Percentiles rank a stretch among this genome's conserved stretches.
These are phyloP conservation scores for Paramyrothecium sp. DNA, from an alignment of 2,329 filamentous ascomycete genomes.

Conservation along the genomic window DNA sequence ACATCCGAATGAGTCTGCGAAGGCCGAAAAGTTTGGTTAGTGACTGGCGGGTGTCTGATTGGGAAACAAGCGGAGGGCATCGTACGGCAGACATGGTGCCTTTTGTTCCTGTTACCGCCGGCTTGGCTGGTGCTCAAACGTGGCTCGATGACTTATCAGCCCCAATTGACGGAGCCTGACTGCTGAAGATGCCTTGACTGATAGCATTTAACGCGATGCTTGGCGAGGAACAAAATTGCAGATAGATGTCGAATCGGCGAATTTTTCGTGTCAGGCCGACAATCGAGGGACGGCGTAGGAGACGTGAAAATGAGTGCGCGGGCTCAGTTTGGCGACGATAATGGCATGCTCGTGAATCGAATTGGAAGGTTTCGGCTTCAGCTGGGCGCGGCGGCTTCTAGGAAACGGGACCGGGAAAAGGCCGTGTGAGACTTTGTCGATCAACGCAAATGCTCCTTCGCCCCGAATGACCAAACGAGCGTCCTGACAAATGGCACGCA, in stretches of 20 bases:
- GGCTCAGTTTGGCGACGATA: neutral
- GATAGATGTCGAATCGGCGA: too few relatives aligned
- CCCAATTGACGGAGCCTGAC: conserved; percentile 13
- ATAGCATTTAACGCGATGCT: conserved; percentile 15
- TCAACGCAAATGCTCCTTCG: too few relatives aligned
- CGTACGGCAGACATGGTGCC: conserved; percentile 29
- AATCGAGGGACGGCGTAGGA: too few relatives aligned
- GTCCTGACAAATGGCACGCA: too few relatives aligned
- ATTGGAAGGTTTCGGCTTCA: neutral
- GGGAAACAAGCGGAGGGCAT: conserved; percentile 2
- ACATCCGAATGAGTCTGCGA: conserved; percentile 23
- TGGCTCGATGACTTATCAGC: conserved; percentile 7
- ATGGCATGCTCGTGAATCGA: neutral
- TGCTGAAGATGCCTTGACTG: conserved; percentile 10
- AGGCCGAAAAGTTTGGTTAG: neutral
- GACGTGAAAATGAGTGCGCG: neutral
- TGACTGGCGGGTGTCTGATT: neutral
- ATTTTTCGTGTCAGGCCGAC: too few relatives aligned
- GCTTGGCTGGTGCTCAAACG: conserved; percentile 12
- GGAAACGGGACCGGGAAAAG: too few relatives aligned
- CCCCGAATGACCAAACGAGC: too few relatives aligned
- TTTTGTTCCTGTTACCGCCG: conserved; percentile 7
- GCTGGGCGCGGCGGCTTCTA: neutral
- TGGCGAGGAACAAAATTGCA: neutral
- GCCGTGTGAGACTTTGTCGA: too few relatives aligned